Base-by-base conservation (phyloP, 176 grass and related monocot genomes). In the Oropetium thomaeum region DNA sequence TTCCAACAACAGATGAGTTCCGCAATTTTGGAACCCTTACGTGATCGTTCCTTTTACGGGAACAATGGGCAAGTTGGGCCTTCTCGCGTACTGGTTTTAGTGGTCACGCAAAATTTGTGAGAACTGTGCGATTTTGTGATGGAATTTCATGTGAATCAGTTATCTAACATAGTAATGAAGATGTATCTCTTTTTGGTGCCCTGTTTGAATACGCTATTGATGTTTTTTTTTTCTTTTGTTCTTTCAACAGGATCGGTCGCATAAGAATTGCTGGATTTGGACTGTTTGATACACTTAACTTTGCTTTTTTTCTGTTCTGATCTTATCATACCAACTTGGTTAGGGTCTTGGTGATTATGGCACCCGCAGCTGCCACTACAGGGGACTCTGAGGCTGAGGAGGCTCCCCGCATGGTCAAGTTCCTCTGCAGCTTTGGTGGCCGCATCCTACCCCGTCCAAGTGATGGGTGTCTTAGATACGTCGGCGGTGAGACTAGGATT, bases 381-480 rank as follows among this genome's bases (percentile, higher is more conserved):
- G 39, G 59, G 5, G 34, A 58, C 57, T 53, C 65, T 16, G 82
- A 87, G 27, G 30, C 59, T 6, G 87, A 87, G 70, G 84, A 83
- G 35, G 65, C 70, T 20, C 79, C 62, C 8, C 84, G 81, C 43
- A 90, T 88, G 86, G 89, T 82, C 70, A 99, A 99, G 82, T 95
- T 99, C 76, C 89, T 99, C 9, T 88, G 82, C 79, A 99, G 96
- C 79, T 99, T 95, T 60, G 96, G 91, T 8, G 96, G 96, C 19
- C 88, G 82, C n/a, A 83, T 99, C 82, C 83, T 99, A 10, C 96
- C 96, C 31, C 96, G 91, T 10, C 91, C 91, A 29, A 65, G 86
- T 14, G 91, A 99, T 39, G 96, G 96, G 0, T 81, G 84, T 12
- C 91, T 95, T 25, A 87, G 91, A 1, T 99, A 99, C 28, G 89